These are phyloP conservation scores for Sclerotinia borealis DNA, from an alignment of 2,329 filamentous ascomycete species.

Conservation along the genomic window DNA sequence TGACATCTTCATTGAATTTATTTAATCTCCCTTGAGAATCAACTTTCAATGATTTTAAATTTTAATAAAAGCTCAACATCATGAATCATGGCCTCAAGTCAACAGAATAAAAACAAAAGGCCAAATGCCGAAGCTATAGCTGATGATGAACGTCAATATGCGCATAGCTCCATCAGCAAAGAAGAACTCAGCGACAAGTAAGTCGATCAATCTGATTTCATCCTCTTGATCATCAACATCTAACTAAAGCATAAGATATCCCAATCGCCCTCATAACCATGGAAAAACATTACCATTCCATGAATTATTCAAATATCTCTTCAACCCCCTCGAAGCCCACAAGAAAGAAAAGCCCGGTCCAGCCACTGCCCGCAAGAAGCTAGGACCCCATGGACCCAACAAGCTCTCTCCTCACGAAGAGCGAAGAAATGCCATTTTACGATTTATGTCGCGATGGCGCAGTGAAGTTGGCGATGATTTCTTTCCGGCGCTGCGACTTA, in stretches of 20 bases:
- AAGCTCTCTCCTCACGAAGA: conserved; percentile 69
- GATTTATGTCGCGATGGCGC: conserved; percentile 83
- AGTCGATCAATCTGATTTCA: neutral
- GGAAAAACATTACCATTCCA: conserved; percentile 76
- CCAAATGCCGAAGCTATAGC: conserved; percentile 25
- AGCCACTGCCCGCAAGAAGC: conserved; percentile 47
- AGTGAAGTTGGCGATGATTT: conserved; percentile 86
- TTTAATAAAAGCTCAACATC: neutral
- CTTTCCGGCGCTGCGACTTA: conserved; percentile 85
- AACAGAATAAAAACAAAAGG: conserved; percentile 1
- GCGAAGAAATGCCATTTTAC: conserved; percentile 72
- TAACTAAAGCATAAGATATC: conserved; percentile 50
- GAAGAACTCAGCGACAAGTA: conserved; percentile 26
- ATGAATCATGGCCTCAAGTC: conserved; percentile 11
- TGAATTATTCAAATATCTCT: conserved; percentile 68
- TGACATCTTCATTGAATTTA: no score
- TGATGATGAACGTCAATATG: conserved; percentile 45
- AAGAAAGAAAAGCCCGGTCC: conserved; percentile 55
- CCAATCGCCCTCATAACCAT: conserved; percentile 75
- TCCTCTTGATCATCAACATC: neutral
- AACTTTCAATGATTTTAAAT: neutral
- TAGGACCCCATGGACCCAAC: conserved; percentile 44
- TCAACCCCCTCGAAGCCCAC: conserved; percentile 73
- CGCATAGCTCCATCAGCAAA: conserved; percentile 35
- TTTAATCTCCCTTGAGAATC: neutral